phyloP scores from a whole-genome alignment of 2,329 filamentous ascomycete genomes.

The Colletotrichum destructivum region DNA sequence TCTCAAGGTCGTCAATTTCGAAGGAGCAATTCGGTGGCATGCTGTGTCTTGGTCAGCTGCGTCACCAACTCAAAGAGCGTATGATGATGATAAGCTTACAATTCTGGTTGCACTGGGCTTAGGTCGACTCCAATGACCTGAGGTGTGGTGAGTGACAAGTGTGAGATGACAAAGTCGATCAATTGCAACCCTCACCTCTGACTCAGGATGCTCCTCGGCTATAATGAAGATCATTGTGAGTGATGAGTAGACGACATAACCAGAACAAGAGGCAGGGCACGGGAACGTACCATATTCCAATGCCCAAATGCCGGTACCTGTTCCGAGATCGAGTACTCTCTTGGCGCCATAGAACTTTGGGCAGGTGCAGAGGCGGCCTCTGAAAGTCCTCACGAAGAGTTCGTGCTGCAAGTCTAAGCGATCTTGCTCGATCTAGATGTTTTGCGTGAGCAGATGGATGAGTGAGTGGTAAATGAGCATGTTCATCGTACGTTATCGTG shows the following conservation, averaged over 20 bases:
- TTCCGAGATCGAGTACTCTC: conserved; percentile 47
- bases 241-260: not conserved
- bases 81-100: not conserved
- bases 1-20: conserved; percentile 56
- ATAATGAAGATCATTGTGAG: not conserved
- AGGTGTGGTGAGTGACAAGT: not conserved
- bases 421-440: conserved; percentile 31
- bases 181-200: conserved; percentile 44
- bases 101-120: conserved; percentile 39
- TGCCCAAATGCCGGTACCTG: conserved; percentile 48
- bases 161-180: not conserved
- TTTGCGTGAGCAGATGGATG: not conserved
- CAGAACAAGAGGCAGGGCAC: not conserved
- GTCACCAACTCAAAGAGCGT: too few relatives aligned
- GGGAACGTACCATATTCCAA: conserved; percentile 46
- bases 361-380: conserved; percentile 49
- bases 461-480: too few relatives aligned
- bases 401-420: conserved; percentile 55
- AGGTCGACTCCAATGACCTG: conserved; percentile 41
- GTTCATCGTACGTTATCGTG: conserved; percentile 23
- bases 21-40: conserved; percentile 63
- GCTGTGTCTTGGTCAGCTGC: conserved; percentile 9
- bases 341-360: conserved; percentile 45
- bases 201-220: conserved; percentile 51
- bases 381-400: conserved; percentile 52